Evolutionary conservation across 2,329 filamentous ascomycete species (phyloP), one percentile per base, ranked within the genome.

Genomic region (Zymoseptoria crescenta): DNA sequence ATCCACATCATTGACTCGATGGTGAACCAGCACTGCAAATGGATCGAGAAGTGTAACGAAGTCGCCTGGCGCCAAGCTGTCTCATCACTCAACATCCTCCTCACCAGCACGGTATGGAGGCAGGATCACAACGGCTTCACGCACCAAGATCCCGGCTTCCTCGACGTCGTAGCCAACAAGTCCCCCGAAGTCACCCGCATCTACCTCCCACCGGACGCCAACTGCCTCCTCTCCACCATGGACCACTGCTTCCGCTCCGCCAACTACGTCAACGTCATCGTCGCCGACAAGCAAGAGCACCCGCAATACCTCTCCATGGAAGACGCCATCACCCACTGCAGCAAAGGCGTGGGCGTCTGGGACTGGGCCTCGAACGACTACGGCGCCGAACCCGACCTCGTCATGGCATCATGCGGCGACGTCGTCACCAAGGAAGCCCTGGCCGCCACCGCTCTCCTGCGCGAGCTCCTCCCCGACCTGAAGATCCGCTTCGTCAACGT

Each of bases 21-120:
- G 88, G 88, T 92, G 61, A 91, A 90, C 72, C 88, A 90, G 76
- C 88, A 92, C 75, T 90, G 87, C 78, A 92, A 92, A 73, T 91
- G 88, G 88, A 81, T 91, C 55, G 88, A 92, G 73, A 92, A 91
- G 76, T 88, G 85, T 64, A 77, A 85, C n/a, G 88, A 91, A 69
- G 85, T 91, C 20, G 84, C 88, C 68, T 92, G 88, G 88, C 84
- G 88, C 55, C 82, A 79, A 66, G 86, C 86, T 72, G 77, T 91
- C 9, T 81, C 87, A 8, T 91, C 87, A 0, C 82, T 92, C 66
- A 92, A 92, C 75, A 91, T 91, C 65, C 81, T 92, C 13, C 80
- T 91, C 56, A 91, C 88, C 1, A 84, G 87, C 1, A 88, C 89
- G 7, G 87, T 91, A 59, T 91, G 88, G 88, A 79, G 88, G 67